Percentiles rank a stretch among this genome's conserved stretches.
Evolutionary conservation across 352 stramenopile genomes (phyloP).

Genomic region (Phytophthora sp.): DNA sequence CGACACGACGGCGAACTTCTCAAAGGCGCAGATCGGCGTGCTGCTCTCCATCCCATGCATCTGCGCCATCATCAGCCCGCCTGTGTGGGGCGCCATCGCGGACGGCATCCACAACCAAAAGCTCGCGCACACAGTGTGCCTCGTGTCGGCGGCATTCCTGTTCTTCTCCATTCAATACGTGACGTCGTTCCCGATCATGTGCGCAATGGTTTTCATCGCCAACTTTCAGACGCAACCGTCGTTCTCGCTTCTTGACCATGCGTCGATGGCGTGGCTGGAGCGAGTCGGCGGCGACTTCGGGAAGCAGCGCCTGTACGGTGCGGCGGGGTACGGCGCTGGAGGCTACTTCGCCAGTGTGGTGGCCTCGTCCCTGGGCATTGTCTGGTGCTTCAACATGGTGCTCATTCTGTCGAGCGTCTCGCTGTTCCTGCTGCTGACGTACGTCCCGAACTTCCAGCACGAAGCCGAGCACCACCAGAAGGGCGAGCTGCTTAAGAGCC

Average conservation of each 20-base stretch:
- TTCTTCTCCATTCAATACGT: constrained; percentile 57
- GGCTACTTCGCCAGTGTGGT: constrained; percentile 53
- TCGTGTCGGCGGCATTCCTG: constrained; percentile 47
- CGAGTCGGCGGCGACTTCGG: constrained; percentile 50
- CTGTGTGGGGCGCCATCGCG: constrained; percentile 48
- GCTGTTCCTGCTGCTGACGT: constrained; percentile 40
- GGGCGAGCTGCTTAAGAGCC: constrained; percentile 33
- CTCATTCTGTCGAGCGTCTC: constrained; percentile 44
- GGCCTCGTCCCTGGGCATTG: constrained; percentile 43
- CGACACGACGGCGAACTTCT: constrained; percentile 56
- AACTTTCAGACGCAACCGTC: constrained; percentile 57
- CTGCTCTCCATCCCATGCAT: constrained; percentile 50
- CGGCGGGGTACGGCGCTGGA: constrained; percentile 46
- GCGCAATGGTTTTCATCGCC: constrained; percentile 47
- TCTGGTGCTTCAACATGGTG: constrained; percentile 57
- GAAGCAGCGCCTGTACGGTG: constrained; percentile 57
- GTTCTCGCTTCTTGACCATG: constrained; percentile 48
- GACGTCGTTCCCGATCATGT: constrained; percentile 49
- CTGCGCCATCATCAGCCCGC: constrained; percentile 45
- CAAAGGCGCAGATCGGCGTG: constrained; percentile 59
- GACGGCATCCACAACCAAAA: constrained; percentile 53
- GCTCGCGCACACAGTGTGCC: constrained; percentile 44
- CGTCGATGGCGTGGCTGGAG: constrained; percentile 43
- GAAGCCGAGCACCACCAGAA: constrained; percentile 37
- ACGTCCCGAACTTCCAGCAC: constrained; percentile 46